Base-by-base conservation (phyloP, 2,329 filamentous ascomycete species). In the Aspergillus nomiae region DNA sequence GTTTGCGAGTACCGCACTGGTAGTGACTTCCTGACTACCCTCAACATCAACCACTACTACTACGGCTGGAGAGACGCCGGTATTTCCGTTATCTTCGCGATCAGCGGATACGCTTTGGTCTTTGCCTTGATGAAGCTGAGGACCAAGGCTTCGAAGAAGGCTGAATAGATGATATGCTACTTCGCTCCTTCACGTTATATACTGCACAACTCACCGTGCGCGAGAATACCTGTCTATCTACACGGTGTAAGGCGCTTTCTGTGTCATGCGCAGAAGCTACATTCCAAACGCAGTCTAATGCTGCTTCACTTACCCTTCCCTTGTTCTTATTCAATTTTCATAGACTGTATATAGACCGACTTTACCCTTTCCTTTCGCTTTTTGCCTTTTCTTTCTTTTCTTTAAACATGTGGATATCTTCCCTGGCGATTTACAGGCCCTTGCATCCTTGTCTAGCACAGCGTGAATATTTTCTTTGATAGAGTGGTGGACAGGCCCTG, bases 41-140 rank as follows among this genome's bases (percentile, higher is more conserved):
- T 91, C 28, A 90, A 90, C 70, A 66, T 91, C 11, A 80, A 80
- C 2, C 82, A 86, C 2, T 86, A 89, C 67, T 85, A 82, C 66
- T 88, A 88, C 67, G 88, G 87, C 0, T 91, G 89, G 89, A 81
- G 89, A 46, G 83, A 91, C 72, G 84, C 86, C 0, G 89, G 71
- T 0, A 86, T 90, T 59, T 83, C 86, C 3, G 83, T 82, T 1
- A 73, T 86, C 2, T 88, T 89, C 67, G 83, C 79, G 1, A 56
- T 86, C 46, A 83, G 80, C 60, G 84, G 82, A 1, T 89, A 89
- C 65, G 76, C 71, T 0, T 56, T 83, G 54, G 82, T 83, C 1
- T 84, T 77, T 59, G 43, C 67, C 36, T 67, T 77, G 56, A 77
- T 77, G 75, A 76, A 76, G 63, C 53, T 76, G 59, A 63, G 75